Evolutionary conservation across 345 rosid species (phyloP), one percentile per base, ranked within the genome.

Genomic region (Citrus sp.): DNA sequence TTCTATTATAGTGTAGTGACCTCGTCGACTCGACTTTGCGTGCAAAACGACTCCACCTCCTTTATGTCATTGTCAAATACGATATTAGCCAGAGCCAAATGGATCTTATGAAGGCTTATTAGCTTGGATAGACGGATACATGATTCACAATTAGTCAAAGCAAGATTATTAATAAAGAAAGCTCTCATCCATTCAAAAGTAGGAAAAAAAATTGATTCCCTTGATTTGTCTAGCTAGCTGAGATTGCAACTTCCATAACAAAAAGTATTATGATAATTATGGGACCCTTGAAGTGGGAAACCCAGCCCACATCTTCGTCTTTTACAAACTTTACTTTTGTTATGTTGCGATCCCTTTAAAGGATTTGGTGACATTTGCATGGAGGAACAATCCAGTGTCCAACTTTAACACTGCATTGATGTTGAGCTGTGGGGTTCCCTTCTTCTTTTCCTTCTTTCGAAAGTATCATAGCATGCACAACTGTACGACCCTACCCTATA

Each of bases 351-450:
- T 27, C 60, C 19, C 67, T 56, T 68, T 32, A 25, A 68, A 73
- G 46, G 38, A 27, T 70, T 37, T 69, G 77, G 81, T 83, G 83
- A 80, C 70, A 68, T 68, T 21, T 81, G 84, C 84, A 82, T 82
- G 81, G 72, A 79, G 77, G 81, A 82, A 85, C 78, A 66, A 85
- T 77, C 87, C 85, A 82, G 51, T 80, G 87, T 77, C 81, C 67
- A 46, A 70, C 83, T 85, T 82, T 80, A 79, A 70, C 81, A 74
- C 81, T 73, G 35, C 85, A 80, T 55, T 67, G 75, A 81, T 77
- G 83, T 77, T 49, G 74, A 77, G 54, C 4, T 65, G 60, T 68
- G 76, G 80, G 81, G 35, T 64, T 76, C 27, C 51, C 40, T 32
- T 60, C 42, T 54, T 40, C 51, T 28, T 74, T 66, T 22, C 24